These are phyloP conservation scores for Fusarium sororula DNA, from an alignment of 2,329 filamentous ascomycete genomes.

Conservation along the genomic window DNA sequence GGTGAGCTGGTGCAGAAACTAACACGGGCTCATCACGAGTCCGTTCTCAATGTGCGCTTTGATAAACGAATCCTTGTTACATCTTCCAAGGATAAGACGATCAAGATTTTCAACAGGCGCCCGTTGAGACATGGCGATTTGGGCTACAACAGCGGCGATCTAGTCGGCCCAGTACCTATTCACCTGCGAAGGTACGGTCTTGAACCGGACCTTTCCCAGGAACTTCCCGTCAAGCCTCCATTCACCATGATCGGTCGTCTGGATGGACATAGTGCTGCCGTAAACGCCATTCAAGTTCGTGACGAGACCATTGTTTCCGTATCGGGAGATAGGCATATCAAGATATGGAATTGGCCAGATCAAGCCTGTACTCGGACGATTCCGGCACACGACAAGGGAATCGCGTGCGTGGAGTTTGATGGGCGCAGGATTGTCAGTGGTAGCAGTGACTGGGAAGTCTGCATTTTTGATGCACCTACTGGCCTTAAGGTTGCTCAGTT, in stretches of 20 bases:
- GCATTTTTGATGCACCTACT: constrained; percentile 89
- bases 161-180: constrained; percentile 62
- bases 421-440: constrained; percentile 93
- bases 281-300: constrained; percentile 94
- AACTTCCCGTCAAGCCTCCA: constrained; percentile 65
- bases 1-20: constrained; percentile 83
- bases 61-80: constrained; percentile 92
- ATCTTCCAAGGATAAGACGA: constrained; percentile 95
- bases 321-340: constrained; percentile 92
- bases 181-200: constrained; percentile 65
- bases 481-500: constrained; percentile 91
- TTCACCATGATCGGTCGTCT: constrained; percentile 83
- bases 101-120: constrained; percentile 92
- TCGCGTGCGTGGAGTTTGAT: constrained; percentile 97
- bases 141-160: constrained; percentile 58
- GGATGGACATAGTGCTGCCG: constrained; percentile 87
- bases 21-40: constrained; percentile 82
- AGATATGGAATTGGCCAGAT: constrained; percentile 90
- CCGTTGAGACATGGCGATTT: constrained; percentile 69
- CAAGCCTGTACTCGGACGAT: constrained; percentile 81
- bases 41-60: constrained; percentile 92
- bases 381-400: constrained; percentile 90
- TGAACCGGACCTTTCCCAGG: constrained; percentile 55
- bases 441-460: constrained; percentile 94
- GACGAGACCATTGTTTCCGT: constrained; percentile 91